Base-by-base conservation (phyloP, 208 protist genomes). In the Leishmania martiniquensis region DNA sequence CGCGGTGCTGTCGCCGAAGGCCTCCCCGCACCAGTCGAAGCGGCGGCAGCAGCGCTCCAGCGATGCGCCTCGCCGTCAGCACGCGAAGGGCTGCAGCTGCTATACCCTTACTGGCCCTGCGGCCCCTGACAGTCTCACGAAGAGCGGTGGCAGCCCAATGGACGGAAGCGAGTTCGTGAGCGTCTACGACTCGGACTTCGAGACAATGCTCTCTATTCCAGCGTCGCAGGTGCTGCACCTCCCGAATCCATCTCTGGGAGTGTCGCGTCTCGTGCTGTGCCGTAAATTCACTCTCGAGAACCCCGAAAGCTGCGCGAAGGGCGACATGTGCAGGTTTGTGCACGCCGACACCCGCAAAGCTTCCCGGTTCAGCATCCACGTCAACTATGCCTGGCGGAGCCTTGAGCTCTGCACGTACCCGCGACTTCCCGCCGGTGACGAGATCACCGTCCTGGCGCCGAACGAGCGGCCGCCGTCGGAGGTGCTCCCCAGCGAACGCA, bases 211-310 rank as follows among this genome's bases (percentile, higher is more conserved):
- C 7, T 83, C 83, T 17, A 82, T 95, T 45, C 89, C 87, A 0
- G 73, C 51, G 2, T 44, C 70, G 59, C 67, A 81, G n/a, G 66
- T 93, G 7, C 45, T 84, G 49, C 91, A 95, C 68, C 77, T 73
- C 4, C 91, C 91, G 0, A 85, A 69, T 39, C 80, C 89, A 0
- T 79, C 80, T 12, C 79, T 91, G 10, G 85, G 84, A 1, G 84
- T 92, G 37, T 84, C 91, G 34, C 93, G 91, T 20, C 79, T 95
- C 0, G 93, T 97, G 42, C 77, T 94, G 62, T 97, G 93, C 82
- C 88, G 91, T 15, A 94, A 93, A 66, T 94, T 89, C 79, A 57
- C 45, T 32, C 66, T 72, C 3, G 77, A 82, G 34, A 47, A 89
- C 45, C 78, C 76, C 13, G 49, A 62, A 17, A 88, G 73, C 47